Base-by-base conservation (phyloP, 2,329 filamentous ascomycete species). In the Aspergillus neotritici region DNA sequence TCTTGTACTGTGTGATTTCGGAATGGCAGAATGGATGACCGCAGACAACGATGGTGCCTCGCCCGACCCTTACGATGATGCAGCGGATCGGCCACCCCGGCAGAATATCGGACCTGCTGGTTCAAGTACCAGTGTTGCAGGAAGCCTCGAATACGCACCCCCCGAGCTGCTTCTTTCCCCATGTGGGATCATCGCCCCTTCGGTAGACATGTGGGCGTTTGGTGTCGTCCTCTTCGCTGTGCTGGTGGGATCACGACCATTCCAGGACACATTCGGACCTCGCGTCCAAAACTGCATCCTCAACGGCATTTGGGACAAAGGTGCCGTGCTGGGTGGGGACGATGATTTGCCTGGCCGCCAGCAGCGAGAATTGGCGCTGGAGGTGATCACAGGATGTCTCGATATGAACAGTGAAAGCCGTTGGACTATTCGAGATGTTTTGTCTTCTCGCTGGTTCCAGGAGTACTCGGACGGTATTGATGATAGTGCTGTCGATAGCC, bases 201-300 rank as follows among this genome's bases (percentile, higher is more conserved):
- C 76, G 2, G 79, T 80, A 15, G 82, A 85, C 55, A 72, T 84
- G 2, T 85, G 82, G 82, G 80, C 82, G 2, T 82, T 78, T 53
- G 82, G 82, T 4, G 78, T 84, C 7, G 75, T 82, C 9, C 67
- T 82, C 3, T 84, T 77, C 54, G 73, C 78, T 1, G 64, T 84
- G 16, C 64, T 83, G 16, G 79, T 79, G 0, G 80, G 80, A 12
- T 72, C 73, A 4, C 69, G 83, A 5, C 82, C 82, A 0, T 85
- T 84, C 63, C 73, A 78, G 37, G 77, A 83, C 52, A 61, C 72
- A 0, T 77, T 84, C 49, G 69, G 77, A 35, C 75, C 78, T 36
- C 77, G 76, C 44, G 72, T 82, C 4, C 74, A 75, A 43, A 71
- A 74, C 47, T 76, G 79, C 52, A 84, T 85, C 45, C 60, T 77